Evolutionary conservation across 2,329 filamentous ascomycete genomes (phyloP), one percentile per base, ranked within the genome.

Genomic region (Microcyclospora pomicola): DNA sequence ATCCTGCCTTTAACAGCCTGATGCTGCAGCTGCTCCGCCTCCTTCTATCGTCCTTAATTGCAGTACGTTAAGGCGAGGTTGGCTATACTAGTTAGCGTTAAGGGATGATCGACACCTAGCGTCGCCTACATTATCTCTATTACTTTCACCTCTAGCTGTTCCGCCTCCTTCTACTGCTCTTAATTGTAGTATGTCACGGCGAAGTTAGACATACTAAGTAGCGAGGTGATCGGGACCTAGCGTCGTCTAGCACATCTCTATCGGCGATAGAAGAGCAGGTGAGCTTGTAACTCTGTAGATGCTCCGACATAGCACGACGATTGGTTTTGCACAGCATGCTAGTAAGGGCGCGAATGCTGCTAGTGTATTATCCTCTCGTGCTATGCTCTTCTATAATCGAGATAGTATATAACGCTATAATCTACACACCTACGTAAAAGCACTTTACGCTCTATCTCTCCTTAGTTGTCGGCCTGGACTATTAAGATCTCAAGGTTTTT

Each of bases 21-120:
- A 14, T 37, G 15, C 9, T 37, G n/a, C 13, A 46, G 42, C 31
- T 37, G 15, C 34, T 45, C 34, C 4, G 44, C 44, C 31, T 46
- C 42, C 27, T 13, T 28, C 36, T 15, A 16, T 11, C 39, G 32
- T 14, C 39, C 32, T 40, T 44, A 42, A 10, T 33, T 29, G 9
- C 12, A 13, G 33, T 37, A 44, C 16, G 34, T 40, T 1, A 9
- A 31, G 12, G 42, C 42, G 24, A 46, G 42, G 31, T 44, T 33
- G 13, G 5, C 16, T 27, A 44, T 44, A 27, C 33, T 40, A n/a
- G 14, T 29, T 3, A 44, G 39, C 36, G 36, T 44, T 36, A 6
- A 9, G 7, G 36, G 42, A 42, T 46, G 42, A 29, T 44, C 30
- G 9, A 2, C 2, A 3, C 41, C 41, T 15, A 45, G 38, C 32